phyloP scores from a whole-genome alignment of 208 protist species.

The Leishmania braziliensis region DNA sequence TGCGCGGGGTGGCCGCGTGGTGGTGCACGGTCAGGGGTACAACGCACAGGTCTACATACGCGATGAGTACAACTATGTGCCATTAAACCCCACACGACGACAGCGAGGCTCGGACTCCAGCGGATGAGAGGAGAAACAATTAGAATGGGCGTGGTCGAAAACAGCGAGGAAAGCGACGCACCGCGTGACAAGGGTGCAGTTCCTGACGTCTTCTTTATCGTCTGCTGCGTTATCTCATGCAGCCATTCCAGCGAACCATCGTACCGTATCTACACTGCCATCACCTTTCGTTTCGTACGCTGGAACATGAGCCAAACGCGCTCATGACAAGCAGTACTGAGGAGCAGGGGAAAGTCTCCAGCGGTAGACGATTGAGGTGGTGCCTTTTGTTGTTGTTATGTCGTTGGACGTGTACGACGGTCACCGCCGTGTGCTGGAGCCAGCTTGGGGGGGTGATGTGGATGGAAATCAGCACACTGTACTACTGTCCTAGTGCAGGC shows the following conservation, averaged over 20 bases:
- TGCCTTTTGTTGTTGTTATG: neutral
- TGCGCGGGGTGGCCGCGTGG: constrained; percentile 31
- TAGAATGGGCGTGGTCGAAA: neutral
- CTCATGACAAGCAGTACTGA: neutral
- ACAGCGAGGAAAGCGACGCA: neutral
- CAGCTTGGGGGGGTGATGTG: neutral
- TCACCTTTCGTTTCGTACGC: neutral
- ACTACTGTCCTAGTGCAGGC: neutral
- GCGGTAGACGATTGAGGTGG: neutral
- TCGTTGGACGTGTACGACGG: neutral
- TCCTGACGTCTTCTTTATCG: neutral
- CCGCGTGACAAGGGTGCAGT: neutral
- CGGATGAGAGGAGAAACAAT: neutral
- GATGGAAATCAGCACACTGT: neutral
- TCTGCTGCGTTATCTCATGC: neutral
- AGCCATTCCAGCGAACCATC: neutral
- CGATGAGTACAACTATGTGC: constrained; percentile 37
- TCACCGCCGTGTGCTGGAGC: neutral
- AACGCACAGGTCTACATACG: constrained; percentile 48
- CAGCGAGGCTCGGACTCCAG: constrained; percentile 1
- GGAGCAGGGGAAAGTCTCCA: neutral
- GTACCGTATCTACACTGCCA: neutral
- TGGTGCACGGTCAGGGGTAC: constrained; percentile 46
- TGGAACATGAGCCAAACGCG: neutral
- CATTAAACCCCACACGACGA: constrained; percentile 13